Percentiles rank a stretch among this genome's conserved stretches.
Evolutionary conservation across 75 land plant species (phyloP).

Genomic region (Adiantum capillusveneris): DNA sequence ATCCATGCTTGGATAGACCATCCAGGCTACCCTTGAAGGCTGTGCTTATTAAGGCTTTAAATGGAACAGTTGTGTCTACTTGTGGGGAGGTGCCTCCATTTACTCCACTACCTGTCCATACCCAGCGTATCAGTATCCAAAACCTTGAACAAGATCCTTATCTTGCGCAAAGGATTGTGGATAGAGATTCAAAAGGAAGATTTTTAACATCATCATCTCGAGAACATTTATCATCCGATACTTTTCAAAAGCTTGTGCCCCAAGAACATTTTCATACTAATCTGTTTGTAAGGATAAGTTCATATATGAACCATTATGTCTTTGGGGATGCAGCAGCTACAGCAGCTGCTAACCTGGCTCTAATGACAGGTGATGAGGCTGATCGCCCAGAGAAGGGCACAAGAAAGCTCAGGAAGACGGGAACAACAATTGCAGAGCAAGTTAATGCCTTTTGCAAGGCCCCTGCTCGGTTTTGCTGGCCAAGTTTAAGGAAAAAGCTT

Average conservation of each 20-base stretch:
- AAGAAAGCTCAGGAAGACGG: constrained; percentile 10
- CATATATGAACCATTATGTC: constrained; percentile 56
- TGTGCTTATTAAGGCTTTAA: not conserved
- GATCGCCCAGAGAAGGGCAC: constrained; percentile 8
- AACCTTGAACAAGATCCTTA: not conserved
- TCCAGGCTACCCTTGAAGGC: no score
- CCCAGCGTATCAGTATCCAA: not conserved
- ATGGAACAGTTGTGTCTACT: not conserved
- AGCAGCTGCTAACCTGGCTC: constrained; percentile 62
- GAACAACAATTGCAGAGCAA: constrained; percentile 42
- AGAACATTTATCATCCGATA: no score
- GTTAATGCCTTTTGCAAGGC: constrained; percentile 47
- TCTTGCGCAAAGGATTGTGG: not conserved
- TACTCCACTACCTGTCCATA: not conserved
- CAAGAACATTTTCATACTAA: constrained; percentile 3
- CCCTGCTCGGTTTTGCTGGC: constrained; percentile 45
- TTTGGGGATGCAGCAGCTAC: constrained; percentile 59
- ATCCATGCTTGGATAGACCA: no score
- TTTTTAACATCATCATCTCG: not conserved
- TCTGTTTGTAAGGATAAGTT: not conserved
- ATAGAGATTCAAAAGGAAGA: constrained; percentile 4
- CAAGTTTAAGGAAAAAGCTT: constrained; percentile 24
- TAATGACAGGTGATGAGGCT: constrained; percentile 32
- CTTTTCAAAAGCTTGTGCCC: not conserved
- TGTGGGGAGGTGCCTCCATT: not conserved